phyloP scores from a whole-genome alignment of 257 asterid genomes.

The Ilex aquifolium region DNA sequence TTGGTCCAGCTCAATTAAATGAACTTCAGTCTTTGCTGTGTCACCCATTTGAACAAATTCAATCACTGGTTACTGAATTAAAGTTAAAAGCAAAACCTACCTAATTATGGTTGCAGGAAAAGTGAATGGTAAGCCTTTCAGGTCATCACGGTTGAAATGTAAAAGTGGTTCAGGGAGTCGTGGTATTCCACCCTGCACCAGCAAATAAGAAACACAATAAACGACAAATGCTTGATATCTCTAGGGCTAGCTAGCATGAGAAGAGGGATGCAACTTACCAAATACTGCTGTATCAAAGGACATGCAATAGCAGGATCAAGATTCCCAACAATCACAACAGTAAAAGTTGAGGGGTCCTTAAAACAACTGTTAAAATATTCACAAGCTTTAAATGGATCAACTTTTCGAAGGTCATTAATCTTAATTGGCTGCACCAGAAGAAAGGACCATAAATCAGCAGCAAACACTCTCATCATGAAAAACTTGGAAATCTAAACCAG shows the following conservation, averaged over 20 bases:
- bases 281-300: slow-evolving; percentile 74
- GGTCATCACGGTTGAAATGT: slow-evolving; percentile 78
- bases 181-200: slow-evolving; percentile 88
- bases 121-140: slow-evolving; percentile 81
- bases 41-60: no score
- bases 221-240: slow-evolving; percentile 13
- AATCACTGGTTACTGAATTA: no score
- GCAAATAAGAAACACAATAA: slow-evolving; percentile 14
- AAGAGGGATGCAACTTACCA: slow-evolving; percentile 42
- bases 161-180: slow-evolving; percentile 59
- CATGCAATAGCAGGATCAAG: slow-evolving; percentile 73
- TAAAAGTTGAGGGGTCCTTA: slow-evolving; percentile 88
- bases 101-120: slow-evolving; percentile 74
- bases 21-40: no score
- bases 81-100: slow-evolving; percentile 23
- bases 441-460: slow-evolving; percentile 5
- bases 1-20: no score
- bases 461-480: neutral
- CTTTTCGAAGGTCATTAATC: slow-evolving; percentile 64
- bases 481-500: slow-evolving; percentile 9
- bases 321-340: slow-evolving; percentile 86
- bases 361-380: slow-evolving; percentile 77
- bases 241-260: slow-evolving; percentile 8
- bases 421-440: slow-evolving; percentile 64
- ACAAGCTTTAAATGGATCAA: slow-evolving; percentile 83